Base-by-base conservation (phyloP, 2,329 filamentous ascomycete genomes). In the Aureobasidium sp. region DNA sequence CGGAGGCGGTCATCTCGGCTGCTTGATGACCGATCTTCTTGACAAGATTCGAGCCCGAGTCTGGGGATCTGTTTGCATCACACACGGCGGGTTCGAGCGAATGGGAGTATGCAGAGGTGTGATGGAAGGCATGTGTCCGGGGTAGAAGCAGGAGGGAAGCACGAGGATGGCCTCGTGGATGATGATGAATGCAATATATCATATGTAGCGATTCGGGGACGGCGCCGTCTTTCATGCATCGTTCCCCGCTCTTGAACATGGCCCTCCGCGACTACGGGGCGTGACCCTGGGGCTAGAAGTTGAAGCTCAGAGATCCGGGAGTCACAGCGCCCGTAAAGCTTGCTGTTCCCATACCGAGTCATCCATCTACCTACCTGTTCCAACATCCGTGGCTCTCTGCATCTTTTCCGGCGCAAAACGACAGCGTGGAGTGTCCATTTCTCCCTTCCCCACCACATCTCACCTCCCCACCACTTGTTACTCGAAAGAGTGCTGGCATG, bases 201-300 rank as follows among this genome's bases (percentile, higher is more conserved):
- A 29, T 31, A 37, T 42, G 7, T 31, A 53, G 5, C 25, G 33
- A 21, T 55, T 33, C 17, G 11, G 29, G 11, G 27, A n/a, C 53
- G 53, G 40, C 53, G 40, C 40, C 40, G 40, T 57, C 42, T 35
- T 37, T 17, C 40, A 21, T 57, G 54, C 42, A 57, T 21, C 42
- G 23, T 57, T 57, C 54, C 54, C 54, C 54, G 54, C 54, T 43
- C 54, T 45, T 47, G 19, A 47, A 57, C 10, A 43, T 33, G 31
- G 42, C 11, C n/a, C 54, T 57, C 33, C 42, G 33, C 54, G 33
- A 57, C 42, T 23, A 46, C 33, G 54, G 54, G 42, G 54, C 54
- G 42, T 57, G 54, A 57, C 54, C 54, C 40, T 57, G 54, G 54
- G 54, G 54, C 54, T 38, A 57, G 42, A 57, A 43, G 40, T 33